phyloP scores from a whole-genome alignment of 1,284 basidiomycete genomes.

The Naganishia albida region DNA sequence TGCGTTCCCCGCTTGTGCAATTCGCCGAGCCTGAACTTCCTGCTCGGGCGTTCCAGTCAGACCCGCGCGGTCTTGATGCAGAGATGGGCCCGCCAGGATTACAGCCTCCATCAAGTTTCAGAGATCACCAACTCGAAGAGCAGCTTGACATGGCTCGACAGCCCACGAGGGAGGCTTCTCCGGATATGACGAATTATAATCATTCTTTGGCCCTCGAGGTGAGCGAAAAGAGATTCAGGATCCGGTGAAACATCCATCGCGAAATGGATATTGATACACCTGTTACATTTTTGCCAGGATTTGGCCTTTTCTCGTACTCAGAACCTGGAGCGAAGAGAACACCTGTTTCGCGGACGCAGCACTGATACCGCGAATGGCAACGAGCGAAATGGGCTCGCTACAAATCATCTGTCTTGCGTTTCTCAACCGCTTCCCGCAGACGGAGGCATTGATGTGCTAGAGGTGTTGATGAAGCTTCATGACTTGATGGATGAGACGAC shows the following conservation, averaged over 20 bases:
- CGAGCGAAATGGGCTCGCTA: neutral
- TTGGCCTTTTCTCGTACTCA: constrained; percentile 10
- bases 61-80: too few species aligned
- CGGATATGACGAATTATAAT: constrained; percentile 16
- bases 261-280: neutral
- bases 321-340: constrained; percentile 8
- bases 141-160: neutral
- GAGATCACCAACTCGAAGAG: neutral
- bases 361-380: neutral
- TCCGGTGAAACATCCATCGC: neutral
- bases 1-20: too few species aligned
- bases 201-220: constrained; percentile 11
- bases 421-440: neutral
- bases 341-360: constrained; percentile 1
- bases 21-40: too few species aligned
- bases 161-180: constrained; percentile 1
- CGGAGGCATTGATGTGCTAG: neutral
- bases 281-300: neutral
- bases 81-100: too few species aligned
- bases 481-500: constrained; percentile 8
- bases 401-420: neutral
- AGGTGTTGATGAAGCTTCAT: neutral
- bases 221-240: neutral
- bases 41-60: too few species aligned
- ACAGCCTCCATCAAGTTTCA: too few species aligned